Evolutionary conservation across 2,329 filamentous ascomycete genomes (phyloP).

Genomic region (Aspergillus sojae): DNA sequence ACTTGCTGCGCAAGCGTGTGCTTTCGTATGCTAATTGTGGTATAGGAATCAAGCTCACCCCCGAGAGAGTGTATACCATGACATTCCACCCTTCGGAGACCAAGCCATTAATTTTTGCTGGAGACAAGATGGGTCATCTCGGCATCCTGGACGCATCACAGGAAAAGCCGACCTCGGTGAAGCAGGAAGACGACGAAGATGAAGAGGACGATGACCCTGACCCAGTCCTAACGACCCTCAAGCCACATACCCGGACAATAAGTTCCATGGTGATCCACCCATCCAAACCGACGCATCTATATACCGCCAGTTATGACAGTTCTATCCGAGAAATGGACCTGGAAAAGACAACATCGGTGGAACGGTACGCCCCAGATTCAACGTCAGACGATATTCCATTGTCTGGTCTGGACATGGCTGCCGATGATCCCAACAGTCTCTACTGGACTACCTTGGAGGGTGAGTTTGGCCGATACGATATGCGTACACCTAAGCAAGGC

Average conservation of each 20-base stretch:
- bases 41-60: constrained; percentile 84
- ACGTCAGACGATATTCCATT: constrained; percentile 74
- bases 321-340: constrained; percentile 87
- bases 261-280: constrained; percentile 79
- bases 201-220: constrained; percentile 67
- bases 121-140: constrained; percentile 88
- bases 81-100: constrained; percentile 84
- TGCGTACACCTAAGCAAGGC: constrained; percentile 59
- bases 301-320: constrained; percentile 88
- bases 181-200: constrained; percentile 67
- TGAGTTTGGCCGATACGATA: constrained; percentile 77
- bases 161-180: constrained; percentile 47
- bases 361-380: constrained; percentile 77
- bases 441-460: constrained; percentile 89
- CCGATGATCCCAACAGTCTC: constrained; percentile 70
- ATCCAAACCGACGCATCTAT: constrained; percentile 72
- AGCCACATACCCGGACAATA: constrained; percentile 87
- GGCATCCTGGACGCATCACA: constrained; percentile 79
- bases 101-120: constrained; percentile 88
- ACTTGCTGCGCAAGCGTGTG: not conserved
- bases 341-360: constrained; percentile 73
- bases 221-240: constrained; percentile 84
- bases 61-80: constrained; percentile 83
- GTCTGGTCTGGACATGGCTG: constrained; percentile 79
- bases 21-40: constrained; percentile 7